Percentiles rank a stretch among this genome's conserved stretches.
Evolutionary conservation across 106 monocot genomes (phyloP).

Genomic region (Allium sativum): DNA sequence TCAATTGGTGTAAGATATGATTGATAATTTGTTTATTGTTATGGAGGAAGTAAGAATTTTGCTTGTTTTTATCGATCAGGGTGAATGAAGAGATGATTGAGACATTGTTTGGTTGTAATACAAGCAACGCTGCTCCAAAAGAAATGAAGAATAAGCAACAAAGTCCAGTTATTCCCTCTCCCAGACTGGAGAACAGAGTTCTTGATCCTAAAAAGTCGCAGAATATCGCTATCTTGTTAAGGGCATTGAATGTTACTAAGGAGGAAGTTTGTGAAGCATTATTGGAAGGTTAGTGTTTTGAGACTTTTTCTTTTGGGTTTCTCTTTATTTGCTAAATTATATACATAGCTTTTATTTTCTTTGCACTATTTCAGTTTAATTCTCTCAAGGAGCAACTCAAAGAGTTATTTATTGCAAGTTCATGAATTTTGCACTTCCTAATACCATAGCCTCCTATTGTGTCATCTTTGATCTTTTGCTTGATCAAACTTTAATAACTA

Average conservation of each 20-base stretch:
- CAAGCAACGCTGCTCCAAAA: constrained; percentile 20
- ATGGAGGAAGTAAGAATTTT: background rate
- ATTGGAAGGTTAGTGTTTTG: constrained; percentile 41
- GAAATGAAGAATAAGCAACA: constrained; percentile 21
- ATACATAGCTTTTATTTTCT: too few relatives aligned
- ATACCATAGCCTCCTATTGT: too few relatives aligned
- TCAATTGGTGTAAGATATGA: background rate
- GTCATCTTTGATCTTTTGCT: too few relatives aligned
- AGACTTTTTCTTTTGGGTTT: background rate
- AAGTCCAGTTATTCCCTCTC: constrained; percentile 13
- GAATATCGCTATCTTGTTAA: constrained; percentile 74
- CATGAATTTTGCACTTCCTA: too few relatives aligned
- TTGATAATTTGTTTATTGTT: background rate
- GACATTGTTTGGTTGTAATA: constrained; percentile 57
- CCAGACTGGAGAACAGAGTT: constrained; percentile 42
- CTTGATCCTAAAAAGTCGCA: constrained; percentile 88
- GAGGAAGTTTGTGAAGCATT: constrained; percentile 79
- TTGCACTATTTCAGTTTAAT: too few relatives aligned
- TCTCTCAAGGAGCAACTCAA: too few relatives aligned
- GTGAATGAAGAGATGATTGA: constrained; percentile 92
- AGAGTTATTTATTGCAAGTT: too few relatives aligned
- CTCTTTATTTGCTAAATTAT: background rate
- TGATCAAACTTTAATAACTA: too few relatives aligned
- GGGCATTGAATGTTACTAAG: constrained; percentile 73
- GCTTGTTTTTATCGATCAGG: constrained; percentile 20